Evolutionary conservation across 108 stramenopile species (phyloP).

Genomic region (Cyclotella distinguenda): DNA sequence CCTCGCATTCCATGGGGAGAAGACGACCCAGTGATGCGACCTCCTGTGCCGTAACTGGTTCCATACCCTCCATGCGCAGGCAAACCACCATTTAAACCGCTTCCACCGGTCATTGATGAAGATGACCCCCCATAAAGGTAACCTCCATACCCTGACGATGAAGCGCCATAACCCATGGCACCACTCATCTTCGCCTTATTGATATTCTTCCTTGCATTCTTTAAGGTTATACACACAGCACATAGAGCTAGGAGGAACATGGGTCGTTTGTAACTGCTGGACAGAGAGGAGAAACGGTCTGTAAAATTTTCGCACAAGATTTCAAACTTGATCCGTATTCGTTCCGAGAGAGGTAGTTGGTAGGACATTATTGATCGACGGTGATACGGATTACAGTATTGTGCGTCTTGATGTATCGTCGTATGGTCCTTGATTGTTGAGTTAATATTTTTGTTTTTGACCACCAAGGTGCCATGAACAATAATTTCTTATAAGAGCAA

Average conservation of each 20-base stretch:
- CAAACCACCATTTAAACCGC: slow-evolving; percentile 8
- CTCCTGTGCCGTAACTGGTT: background rate
- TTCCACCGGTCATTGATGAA: background rate
- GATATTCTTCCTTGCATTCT: slow-evolving; percentile 32
- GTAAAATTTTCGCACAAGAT: slow-evolving; percentile 41
- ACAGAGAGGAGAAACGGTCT: slow-evolving; percentile 34
- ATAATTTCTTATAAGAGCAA: too few relatives aligned
- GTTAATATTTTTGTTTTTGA: too few relatives aligned
- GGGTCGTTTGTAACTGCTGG: slow-evolving; percentile 21
- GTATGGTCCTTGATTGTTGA: too few relatives aligned
- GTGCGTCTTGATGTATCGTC: too few relatives aligned
- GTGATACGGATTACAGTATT: too few relatives aligned
- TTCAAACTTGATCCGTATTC: slow-evolving; percentile 55
- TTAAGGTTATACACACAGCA: slow-evolving; percentile 32
- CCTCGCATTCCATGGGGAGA: slow-evolving; percentile 10
- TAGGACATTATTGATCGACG: slow-evolving; percentile 24
- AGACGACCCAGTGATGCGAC: slow-evolving; percentile 9
- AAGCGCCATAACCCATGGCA: slow-evolving; percentile 10
- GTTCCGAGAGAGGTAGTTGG: slow-evolving; percentile 39
- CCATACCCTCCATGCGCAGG: slow-evolving; percentile 8
- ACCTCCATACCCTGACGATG: slow-evolving; percentile 1
- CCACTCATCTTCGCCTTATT: slow-evolving; percentile 33
- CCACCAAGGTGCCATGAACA: too few relatives aligned
- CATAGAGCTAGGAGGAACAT: slow-evolving; percentile 22
- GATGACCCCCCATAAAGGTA: slow-evolving; percentile 6